Conservation (phyloP, 306 rosid genomes). For the Alnus glutinosa region DNA sequence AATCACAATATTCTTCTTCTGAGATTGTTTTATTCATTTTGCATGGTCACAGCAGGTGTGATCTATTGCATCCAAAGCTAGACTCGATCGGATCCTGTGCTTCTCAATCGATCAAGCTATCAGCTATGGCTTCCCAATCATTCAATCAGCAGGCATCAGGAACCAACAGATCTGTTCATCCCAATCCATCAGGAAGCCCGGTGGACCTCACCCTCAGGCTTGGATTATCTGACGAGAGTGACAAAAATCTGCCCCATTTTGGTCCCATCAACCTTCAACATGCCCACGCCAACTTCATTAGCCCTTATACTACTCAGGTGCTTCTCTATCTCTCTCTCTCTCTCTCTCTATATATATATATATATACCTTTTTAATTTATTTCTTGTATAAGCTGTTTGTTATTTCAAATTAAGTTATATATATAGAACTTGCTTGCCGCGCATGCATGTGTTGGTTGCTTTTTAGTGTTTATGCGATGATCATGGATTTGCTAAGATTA, state of each 20-base stretch:
- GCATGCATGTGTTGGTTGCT: no score
- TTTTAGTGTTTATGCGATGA: no score
- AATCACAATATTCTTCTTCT: not conserved
- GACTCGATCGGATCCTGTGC: not conserved
- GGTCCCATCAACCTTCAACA: not conserved
- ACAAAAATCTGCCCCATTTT: not conserved
- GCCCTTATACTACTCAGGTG: not conserved
- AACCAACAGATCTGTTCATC: not conserved
- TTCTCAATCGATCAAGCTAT: no score
- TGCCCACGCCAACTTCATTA: not conserved
- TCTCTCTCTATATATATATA: no score
- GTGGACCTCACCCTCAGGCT: conserved; percentile 17
- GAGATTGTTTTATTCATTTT: not conserved
- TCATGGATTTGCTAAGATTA: no score
- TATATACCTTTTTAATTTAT: no score
- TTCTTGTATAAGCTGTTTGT: no score
- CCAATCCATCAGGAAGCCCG: not conserved
- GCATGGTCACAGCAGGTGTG: not conserved
- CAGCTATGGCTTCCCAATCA: not conserved
- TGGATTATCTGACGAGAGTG: not conserved
- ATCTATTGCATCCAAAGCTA: not conserved
- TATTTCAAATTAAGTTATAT: no score
- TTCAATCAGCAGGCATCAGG: not conserved
- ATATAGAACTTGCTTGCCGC: no score
- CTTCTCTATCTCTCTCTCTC: not conserved